Evolutionary conservation across 2,329 filamentous ascomycete genomes (phyloP).

Genomic region (Periglandula ipomoeae): DNA sequence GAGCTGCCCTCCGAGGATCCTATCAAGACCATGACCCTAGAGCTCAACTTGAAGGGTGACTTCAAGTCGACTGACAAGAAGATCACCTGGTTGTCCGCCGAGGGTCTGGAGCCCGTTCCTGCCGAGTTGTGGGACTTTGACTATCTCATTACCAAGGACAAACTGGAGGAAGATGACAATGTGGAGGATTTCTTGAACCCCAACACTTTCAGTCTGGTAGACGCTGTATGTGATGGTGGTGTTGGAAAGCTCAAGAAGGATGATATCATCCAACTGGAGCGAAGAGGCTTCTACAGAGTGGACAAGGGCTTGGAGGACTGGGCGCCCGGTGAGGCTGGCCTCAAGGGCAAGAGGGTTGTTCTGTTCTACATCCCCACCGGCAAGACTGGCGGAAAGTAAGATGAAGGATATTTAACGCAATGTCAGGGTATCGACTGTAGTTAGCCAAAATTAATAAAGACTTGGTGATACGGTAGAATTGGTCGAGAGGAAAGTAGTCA

Average conservation of each 20-base stretch:
- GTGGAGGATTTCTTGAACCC: conserved; percentile 77
- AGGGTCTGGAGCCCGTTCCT: conserved; percentile 66
- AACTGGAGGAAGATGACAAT: conserved; percentile 78
- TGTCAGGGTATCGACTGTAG: background rate
- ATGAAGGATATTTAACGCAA: background rate
- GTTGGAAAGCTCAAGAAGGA: conserved; percentile 70
- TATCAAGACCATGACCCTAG: conserved; percentile 64
- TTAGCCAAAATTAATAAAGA: no score
- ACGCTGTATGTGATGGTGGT: conserved; percentile 73
- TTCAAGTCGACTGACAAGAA: conserved; percentile 96
- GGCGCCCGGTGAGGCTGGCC: conserved; percentile 39
- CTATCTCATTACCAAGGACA: conserved; percentile 91
- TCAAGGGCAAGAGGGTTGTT: conserved; percentile 39
- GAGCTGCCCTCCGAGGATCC: conserved; percentile 49
- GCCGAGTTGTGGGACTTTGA: conserved; percentile 92
- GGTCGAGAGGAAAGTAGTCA: no score
- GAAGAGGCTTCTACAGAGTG: conserved; percentile 84
- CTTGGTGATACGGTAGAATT: no score
- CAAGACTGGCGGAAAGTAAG: conserved; percentile 15
- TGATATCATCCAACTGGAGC: conserved; percentile 91
- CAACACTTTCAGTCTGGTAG: conserved; percentile 63
- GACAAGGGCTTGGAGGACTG: conserved; percentile 53
- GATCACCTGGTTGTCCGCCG: conserved; percentile 80
- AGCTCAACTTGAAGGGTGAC: conserved; percentile 86
- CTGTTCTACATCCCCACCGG: conserved; percentile 51